A percentile compares a stretch with the other conserved stretches of the same genome.
phyloP scores from a whole-genome alignment of 495 filamentous ascomycete species.

The Penicillium soppii region DNA sequence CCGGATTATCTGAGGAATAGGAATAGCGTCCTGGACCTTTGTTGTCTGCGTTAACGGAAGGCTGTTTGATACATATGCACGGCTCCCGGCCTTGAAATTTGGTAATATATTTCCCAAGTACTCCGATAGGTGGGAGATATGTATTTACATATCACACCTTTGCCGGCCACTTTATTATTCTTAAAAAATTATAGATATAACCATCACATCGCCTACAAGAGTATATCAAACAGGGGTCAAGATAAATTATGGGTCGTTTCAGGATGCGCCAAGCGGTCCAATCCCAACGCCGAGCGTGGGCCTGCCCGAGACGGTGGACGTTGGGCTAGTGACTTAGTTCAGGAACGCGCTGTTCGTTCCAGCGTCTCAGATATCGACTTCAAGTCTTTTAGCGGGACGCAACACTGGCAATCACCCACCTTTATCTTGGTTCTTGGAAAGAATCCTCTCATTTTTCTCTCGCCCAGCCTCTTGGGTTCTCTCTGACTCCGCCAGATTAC shows the following conservation, averaged over 20 bases:
- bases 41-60: neutral
- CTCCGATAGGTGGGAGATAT: no score
- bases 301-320: slow-evolving; percentile 10
- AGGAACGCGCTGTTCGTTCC: slow-evolving; percentile 14
- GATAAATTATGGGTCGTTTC: slow-evolving; percentile 12
- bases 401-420: neutral
- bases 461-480: no score
- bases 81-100: no score
- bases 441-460: neutral
- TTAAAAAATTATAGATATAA: no score
- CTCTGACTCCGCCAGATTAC: neutral
- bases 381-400: neutral
- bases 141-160: no score
- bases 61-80: neutral
- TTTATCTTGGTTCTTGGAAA: no score
- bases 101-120: no score
- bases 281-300: slow-evolving; percentile 15
- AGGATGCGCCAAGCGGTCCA: slow-evolving; percentile 10
- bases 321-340: slow-evolving; percentile 2
- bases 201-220: no score
- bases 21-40: neutral
- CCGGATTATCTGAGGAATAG: slow-evolving; percentile 1
- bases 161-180: no score
- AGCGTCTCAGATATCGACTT: slow-evolving; percentile 5
- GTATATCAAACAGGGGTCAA: neutral